Evolutionary conservation across 2,329 filamentous ascomycete genomes (phyloP).

Genomic region (Lasiodiplodia hormozganensis): DNA sequence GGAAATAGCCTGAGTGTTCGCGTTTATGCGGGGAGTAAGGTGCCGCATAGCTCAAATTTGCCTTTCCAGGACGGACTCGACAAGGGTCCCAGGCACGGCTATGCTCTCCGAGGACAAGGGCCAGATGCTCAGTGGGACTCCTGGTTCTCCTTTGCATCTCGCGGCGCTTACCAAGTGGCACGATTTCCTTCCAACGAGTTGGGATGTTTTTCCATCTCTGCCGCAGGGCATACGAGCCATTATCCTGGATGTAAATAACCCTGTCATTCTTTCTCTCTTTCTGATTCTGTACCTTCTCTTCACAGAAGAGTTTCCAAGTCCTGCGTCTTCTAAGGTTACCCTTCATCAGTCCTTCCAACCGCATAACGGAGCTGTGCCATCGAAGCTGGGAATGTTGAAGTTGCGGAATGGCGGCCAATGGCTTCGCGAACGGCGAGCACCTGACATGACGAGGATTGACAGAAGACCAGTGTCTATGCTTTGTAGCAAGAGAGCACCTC

Average conservation of each 20-base stretch:
- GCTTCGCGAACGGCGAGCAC: background rate
- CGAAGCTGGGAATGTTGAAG: background rate
- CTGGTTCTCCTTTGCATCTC: background rate
- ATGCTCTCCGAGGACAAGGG: background rate
- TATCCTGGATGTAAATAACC: background rate
- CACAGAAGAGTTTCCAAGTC: too few relatives aligned
- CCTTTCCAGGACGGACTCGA: background rate
- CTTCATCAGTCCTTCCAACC: background rate
- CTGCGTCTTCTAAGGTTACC: too few relatives aligned
- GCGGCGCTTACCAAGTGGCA: background rate
- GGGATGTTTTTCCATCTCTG: slow-evolving; percentile 5
- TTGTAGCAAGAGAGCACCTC: background rate
- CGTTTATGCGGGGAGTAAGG: background rate
- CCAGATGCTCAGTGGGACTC: slow-evolving; percentile 4
- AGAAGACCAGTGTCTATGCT: background rate
- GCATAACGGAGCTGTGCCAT: background rate
- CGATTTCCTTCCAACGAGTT: background rate
- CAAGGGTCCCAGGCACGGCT: background rate
- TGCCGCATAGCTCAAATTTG: slow-evolving; percentile 19
- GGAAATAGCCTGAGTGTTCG: background rate
- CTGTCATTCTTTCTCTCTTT: background rate
- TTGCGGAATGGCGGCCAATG: background rate
- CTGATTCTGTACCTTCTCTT: too few relatives aligned
- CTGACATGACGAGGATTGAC: background rate
- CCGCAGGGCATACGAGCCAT: background rate